Conservation (phyloP, 495 filamentous ascomycete species). For the Terfezia claveryi region DNA sequence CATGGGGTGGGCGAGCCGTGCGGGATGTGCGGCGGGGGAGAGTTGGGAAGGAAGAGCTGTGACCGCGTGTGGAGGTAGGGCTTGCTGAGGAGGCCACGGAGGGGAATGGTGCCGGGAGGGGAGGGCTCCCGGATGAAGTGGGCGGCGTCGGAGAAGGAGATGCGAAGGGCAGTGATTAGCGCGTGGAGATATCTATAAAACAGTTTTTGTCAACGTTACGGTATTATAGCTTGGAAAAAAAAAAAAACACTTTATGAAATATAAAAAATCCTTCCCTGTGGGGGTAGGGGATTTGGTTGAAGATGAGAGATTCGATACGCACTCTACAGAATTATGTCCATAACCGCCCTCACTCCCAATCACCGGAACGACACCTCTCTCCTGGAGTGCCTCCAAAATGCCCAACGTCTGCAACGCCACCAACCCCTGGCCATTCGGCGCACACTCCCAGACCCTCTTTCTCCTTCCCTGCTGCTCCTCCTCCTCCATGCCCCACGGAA, state of each 20-base stretch:
- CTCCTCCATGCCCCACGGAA: not conserved
- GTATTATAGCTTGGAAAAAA: too few relatives aligned
- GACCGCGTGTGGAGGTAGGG: constrained; percentile 47
- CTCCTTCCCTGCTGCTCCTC: not conserved
- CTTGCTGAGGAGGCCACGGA: constrained; percentile 27
- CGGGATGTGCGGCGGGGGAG: constrained; percentile 30
- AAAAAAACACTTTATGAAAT: too few relatives aligned
- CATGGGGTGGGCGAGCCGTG: constrained; percentile 48
- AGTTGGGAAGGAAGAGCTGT: constrained; percentile 42
- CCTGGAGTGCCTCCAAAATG: constrained; percentile 66
- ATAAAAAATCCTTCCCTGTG: too few relatives aligned
- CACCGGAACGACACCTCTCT: constrained; percentile 40
- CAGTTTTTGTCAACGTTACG: too few relatives aligned
- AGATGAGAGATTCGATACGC: not conserved
- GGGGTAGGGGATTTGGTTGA: too few relatives aligned
- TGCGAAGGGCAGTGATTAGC: constrained; percentile 70
- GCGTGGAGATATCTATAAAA: constrained; percentile 51
- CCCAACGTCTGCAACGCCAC: constrained; percentile 87
- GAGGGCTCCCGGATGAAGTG: constrained; percentile 82
- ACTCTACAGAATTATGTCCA: constrained; percentile 21
- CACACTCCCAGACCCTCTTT: constrained; percentile 69
- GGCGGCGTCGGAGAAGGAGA: constrained; percentile 72
- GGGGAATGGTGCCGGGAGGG: not conserved
- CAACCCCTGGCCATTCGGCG: constrained; percentile 93
- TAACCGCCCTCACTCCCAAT: constrained; percentile 1